A percentile compares a stretch with the other conserved stretches of the same genome.
Evolutionary conservation across 768 basidiomycete species (phyloP).

Genomic region (Trametes elegans): DNA sequence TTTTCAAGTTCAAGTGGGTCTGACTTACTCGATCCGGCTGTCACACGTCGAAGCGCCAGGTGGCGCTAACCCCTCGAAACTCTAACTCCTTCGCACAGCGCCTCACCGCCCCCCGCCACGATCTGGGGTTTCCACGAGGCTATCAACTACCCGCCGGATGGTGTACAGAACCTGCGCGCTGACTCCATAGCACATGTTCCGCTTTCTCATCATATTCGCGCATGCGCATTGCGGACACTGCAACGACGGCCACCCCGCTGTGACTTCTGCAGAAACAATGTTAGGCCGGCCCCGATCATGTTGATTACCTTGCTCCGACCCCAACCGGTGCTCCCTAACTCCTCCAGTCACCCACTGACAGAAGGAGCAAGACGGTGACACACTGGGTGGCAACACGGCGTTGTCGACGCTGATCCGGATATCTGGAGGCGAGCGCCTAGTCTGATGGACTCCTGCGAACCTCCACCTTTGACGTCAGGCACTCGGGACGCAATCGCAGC

Average conservation of each 20-base stretch:
- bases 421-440: background rate
- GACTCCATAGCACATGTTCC: background rate
- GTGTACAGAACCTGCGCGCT: background rate
- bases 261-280: background rate
- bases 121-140: constrained; percentile 3
- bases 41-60: constrained; percentile 6
- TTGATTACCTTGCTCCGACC: background rate
- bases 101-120: background rate
- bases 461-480: background rate
- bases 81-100: background rate
- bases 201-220: too few relatives aligned
- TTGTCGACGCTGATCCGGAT: background rate
- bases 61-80: background rate
- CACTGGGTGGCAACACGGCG: background rate
- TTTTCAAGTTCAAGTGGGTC: constrained; percentile 20
- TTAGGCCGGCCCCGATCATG: background rate
- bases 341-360: too few relatives aligned
- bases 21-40: constrained; percentile 1
- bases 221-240: too few relatives aligned
- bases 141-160: background rate
- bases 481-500: background rate
- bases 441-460: background rate
- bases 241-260: background rate
- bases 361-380: background rate
- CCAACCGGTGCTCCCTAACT: background rate